Percentiles rank a stretch among this genome's conserved stretches.
Evolutionary conservation across 2,329 filamentous ascomycete genomes (phyloP).

Genomic region (Pseudogymnoascus sp.): DNA sequence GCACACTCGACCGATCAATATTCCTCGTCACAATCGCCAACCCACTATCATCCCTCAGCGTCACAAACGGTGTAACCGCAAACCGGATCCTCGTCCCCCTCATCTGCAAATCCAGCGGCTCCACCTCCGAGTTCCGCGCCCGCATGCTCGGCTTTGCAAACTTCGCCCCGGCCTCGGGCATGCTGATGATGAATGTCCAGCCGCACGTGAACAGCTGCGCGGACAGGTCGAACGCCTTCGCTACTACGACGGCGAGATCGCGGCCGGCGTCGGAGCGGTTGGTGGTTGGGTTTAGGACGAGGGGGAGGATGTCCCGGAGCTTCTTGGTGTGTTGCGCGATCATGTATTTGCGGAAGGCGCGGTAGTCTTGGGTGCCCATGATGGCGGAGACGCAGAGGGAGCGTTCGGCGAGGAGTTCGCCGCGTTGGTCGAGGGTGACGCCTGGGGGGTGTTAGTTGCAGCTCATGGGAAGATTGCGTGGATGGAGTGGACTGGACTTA

Average conservation of each 20-base stretch:
- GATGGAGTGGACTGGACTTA: conserved; percentile 15
- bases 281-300: conserved; percentile 32
- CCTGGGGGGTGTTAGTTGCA: conserved; percentile 5
- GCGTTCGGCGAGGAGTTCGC: conserved; percentile 31
- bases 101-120: conserved; percentile 38
- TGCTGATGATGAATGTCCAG: conserved; percentile 37
- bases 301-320: conserved; percentile 37
- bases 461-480: neutral
- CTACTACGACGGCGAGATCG: conserved; percentile 31
- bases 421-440: conserved; percentile 22
- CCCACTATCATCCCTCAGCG: conserved; percentile 40
- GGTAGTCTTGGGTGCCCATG: conserved; percentile 29
- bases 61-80: conserved; percentile 46
- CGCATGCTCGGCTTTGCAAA: conserved; percentile 42
- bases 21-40: neutral
- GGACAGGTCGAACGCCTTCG: conserved; percentile 37
- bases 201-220: conserved; percentile 37
- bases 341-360: conserved; percentile 15
- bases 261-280: conserved; percentile 31
- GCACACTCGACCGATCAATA: neutral
- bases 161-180: conserved; percentile 41
- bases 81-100: conserved; percentile 45
- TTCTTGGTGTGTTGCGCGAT: conserved; percentile 18
- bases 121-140: conserved; percentile 31
- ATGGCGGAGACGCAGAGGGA: conserved; percentile 31